Percentiles rank a stretch among this genome's conserved stretches.
These are phyloP conservation scores for Kluyveromyces siamensis DNA, from an alignment of 805 yeast species.

Conservation along the genomic window DNA sequence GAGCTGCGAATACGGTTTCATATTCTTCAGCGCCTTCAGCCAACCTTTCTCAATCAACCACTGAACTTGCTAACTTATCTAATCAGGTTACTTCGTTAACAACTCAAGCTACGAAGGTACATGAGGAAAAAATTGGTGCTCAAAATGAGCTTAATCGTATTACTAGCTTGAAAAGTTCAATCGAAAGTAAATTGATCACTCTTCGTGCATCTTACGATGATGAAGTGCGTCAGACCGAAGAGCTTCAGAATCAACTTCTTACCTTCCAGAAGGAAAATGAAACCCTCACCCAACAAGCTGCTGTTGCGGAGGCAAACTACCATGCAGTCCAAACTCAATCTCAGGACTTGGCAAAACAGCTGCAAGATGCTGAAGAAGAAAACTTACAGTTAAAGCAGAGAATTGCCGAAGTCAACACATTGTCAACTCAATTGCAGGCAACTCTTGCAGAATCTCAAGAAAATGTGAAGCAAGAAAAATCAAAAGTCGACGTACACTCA, in stretches of 20 bases:
- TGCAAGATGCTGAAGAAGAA: conserved; percentile 61
- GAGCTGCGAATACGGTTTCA: conserved; percentile 32
- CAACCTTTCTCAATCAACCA: conserved; percentile 66
- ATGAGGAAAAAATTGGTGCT: conserved; percentile 63
- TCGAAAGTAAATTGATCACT: conserved; percentile 58
- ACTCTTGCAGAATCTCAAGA: conserved; percentile 43
- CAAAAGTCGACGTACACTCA: conserved; percentile 53
- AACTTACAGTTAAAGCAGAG: conserved; percentile 60
- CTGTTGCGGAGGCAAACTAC: conserved; percentile 69
- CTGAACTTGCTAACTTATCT: conserved; percentile 79
- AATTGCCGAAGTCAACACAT: conserved; percentile 57
- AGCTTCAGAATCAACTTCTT: conserved; percentile 56
- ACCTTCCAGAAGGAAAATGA: conserved; percentile 59
- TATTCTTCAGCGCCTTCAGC: conserved; percentile 52
- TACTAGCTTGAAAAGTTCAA: conserved; percentile 56
- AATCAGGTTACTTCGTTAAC: conserved; percentile 76
- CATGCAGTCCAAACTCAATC: conserved; percentile 61
- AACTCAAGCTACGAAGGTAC: conserved; percentile 60
- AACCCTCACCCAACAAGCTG: conserved; percentile 58
- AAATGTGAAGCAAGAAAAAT: conserved; percentile 53
- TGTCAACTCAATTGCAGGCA: conserved; percentile 48
- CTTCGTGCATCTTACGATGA: conserved; percentile 65
- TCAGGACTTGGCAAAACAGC: conserved; percentile 47
- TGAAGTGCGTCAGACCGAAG: conserved; percentile 67
- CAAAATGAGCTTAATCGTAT: conserved; percentile 69